A percentile compares a stretch with the other conserved stretches of the same genome.
These are phyloP conservation scores for Ochetophila trinervis DNA, from an alignment of 306 rosid genomes.

Conservation along the genomic window DNA sequence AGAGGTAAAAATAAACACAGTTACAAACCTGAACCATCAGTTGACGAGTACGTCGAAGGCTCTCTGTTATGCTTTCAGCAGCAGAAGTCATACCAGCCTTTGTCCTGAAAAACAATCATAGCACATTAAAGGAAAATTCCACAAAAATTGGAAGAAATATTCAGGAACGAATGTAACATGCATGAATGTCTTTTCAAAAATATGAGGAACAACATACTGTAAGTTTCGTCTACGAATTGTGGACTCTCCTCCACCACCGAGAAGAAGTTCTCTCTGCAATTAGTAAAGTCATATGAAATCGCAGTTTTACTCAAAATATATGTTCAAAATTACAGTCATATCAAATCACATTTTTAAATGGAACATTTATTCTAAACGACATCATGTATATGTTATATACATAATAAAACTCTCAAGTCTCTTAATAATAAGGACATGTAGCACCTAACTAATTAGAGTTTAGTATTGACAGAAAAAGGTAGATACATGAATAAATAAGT, in stretches of 20 bases:
- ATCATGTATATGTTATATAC: slow-evolving; percentile 1
- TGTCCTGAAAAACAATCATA: slow-evolving; percentile 48
- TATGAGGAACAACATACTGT: slow-evolving; percentile 52
- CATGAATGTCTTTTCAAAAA: slow-evolving; percentile 7
- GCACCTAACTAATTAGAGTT: neutral
- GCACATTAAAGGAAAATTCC: neutral
- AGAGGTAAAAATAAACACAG: neutral
- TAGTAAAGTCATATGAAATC: slow-evolving; percentile 13
- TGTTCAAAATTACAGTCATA: neutral
- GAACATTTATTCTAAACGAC: slow-evolving; percentile 9
- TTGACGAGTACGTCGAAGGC: slow-evolving; percentile 90
- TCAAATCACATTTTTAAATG: neutral
- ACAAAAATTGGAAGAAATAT: neutral
- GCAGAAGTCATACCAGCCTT: slow-evolving; percentile 96
- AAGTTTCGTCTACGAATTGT: slow-evolving; percentile 80
- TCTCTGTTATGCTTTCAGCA: slow-evolving; percentile 88
- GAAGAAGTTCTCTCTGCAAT: slow-evolving; percentile 75
- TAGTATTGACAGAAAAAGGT: neutral
- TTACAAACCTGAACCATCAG: slow-evolving; percentile 81
- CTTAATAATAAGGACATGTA: neutral
- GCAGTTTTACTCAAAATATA: neutral
- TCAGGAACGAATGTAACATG: slow-evolving; percentile 6
- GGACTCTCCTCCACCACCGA: slow-evolving; percentile 92
- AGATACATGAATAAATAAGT: neutral
- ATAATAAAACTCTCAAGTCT: neutral